Evolutionary conservation across 106 monocot genomes (phyloP).

Genomic region (Amphibolis antarctica): DNA sequence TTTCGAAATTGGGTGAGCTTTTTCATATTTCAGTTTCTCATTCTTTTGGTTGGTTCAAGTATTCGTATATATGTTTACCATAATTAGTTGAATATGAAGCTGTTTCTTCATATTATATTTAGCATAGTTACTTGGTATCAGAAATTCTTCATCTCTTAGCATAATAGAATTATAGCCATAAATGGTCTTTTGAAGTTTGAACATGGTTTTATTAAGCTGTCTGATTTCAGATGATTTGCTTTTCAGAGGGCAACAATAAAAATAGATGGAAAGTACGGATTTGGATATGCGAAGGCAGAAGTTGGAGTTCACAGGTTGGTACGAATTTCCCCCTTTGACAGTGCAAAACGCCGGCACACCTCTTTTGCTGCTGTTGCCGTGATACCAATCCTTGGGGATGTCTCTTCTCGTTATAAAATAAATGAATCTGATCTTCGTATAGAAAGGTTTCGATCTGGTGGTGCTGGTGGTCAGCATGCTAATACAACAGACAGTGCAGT

Average conservation of each 20-base stretch:
- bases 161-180: too few species aligned
- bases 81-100: too few species aligned
- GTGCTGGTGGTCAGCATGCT: slow-evolving; percentile 89
- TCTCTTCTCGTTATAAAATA: slow-evolving; percentile 62
- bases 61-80: too few species aligned
- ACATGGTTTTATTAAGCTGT: too few species aligned
- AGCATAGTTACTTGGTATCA: too few species aligned
- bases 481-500: slow-evolving; percentile 98
- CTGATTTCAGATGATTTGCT: background rate
- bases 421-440: slow-evolving; percentile 92
- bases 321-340: slow-evolving; percentile 96
- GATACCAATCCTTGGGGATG: slow-evolving; percentile 73
- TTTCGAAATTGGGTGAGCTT: too few species aligned
- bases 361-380: slow-evolving; percentile 98
- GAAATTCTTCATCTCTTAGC: too few species aligned
- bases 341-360: slow-evolving; percentile 84
- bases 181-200: background rate
- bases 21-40: too few species aligned
- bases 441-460: slow-evolving; percentile 88
- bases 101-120: too few species aligned
- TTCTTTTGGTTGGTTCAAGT: too few species aligned
- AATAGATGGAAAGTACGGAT: slow-evolving; percentile 90
- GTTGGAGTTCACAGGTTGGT: slow-evolving; percentile 95
- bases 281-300: slow-evolving; percentile 94
- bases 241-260: slow-evolving; percentile 84